A percentile compares a stretch with the other conserved stretches of the same genome.
These are phyloP conservation scores for Isatis tinctoria DNA, from an alignment of 345 rosid genomes.

Conservation along the genomic window DNA sequence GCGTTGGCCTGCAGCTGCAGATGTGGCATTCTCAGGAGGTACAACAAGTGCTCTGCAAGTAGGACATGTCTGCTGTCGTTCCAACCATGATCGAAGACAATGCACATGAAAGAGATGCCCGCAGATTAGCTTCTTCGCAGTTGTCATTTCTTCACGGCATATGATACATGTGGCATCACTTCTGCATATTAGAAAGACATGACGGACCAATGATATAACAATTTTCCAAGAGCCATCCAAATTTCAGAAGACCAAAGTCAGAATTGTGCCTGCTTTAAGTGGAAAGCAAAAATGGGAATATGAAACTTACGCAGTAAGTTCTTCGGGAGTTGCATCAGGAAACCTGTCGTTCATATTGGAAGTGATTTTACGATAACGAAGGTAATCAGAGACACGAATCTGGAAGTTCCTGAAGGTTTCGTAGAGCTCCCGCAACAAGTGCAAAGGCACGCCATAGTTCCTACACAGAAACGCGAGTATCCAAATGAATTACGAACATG, in stretches of 20 bases:
- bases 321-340: slow-evolving; percentile 95
- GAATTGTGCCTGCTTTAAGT: not conserved
- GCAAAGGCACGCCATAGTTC: slow-evolving; percentile 91
- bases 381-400: slow-evolving; percentile 85
- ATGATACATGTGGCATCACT: slow-evolving; percentile 93
- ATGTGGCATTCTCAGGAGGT: slow-evolving; percentile 71
- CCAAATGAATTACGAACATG: too few species aligned
- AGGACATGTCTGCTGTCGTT: slow-evolving; percentile 96
- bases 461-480: too few species aligned
- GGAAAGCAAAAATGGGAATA: not conserved
- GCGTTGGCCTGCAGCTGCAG: slow-evolving; percentile 51
- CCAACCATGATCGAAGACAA: slow-evolving; percentile 98
- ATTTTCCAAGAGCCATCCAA: slow-evolving; percentile 1
- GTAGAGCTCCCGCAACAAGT: slow-evolving; percentile 90
- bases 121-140: slow-evolving; percentile 85
- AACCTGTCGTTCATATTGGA: slow-evolving; percentile 97
- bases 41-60: slow-evolving; percentile 95
- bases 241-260: not conserved
- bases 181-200: slow-evolving; percentile 45
- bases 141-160: slow-evolving; percentile 98
- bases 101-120: slow-evolving; percentile 98
- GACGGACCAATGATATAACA: not conserved
- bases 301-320: slow-evolving; percentile 69
- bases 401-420: slow-evolving; percentile 96
- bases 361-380: slow-evolving; percentile 88